Evolutionary conservation across 495 filamentous ascomycete species (phyloP).

Genomic region (Podospora pseudocomata): DNA sequence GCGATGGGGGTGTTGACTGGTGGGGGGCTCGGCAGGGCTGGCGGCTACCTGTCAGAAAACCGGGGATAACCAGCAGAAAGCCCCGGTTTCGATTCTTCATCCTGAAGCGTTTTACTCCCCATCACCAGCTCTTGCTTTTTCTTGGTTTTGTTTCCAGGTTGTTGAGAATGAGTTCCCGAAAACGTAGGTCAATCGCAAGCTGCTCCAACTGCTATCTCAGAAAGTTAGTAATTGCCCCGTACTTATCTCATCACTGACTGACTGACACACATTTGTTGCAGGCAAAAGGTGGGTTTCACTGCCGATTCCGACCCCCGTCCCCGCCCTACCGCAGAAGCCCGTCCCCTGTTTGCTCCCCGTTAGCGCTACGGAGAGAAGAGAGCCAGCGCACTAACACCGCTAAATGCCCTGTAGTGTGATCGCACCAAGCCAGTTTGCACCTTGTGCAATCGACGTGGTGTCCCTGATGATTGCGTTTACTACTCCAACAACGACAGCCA

Average conservation of each 20-base stretch:
- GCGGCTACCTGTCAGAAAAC: too few species aligned
- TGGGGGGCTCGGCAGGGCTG: too few species aligned
- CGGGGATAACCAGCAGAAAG: too few species aligned
- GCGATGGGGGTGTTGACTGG: too few species aligned
- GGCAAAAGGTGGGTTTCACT: neutral
- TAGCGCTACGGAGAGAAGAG: neutral
- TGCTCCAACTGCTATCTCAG: neutral
- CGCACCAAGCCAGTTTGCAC: neutral
- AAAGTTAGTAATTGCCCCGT: neutral
- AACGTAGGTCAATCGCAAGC: neutral
- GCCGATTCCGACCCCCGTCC: neutral
- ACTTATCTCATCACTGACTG: neutral
- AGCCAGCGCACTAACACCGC: neutral
- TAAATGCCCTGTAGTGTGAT: neutral
- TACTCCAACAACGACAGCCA: neutral
- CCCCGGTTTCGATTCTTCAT: neutral
- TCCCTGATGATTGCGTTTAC: neutral
- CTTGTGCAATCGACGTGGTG: neutral
- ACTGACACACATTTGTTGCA: neutral
- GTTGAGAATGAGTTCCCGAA: neutral
- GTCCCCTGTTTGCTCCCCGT: neutral
- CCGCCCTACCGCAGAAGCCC: too few species aligned
- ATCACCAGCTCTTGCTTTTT: neutral
- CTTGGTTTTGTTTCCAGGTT: neutral
- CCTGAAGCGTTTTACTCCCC: neutral